These are phyloP conservation scores for Arthromyces matolae DNA, from an alignment of 768 basidiomycete species.

Conservation along the genomic window DNA sequence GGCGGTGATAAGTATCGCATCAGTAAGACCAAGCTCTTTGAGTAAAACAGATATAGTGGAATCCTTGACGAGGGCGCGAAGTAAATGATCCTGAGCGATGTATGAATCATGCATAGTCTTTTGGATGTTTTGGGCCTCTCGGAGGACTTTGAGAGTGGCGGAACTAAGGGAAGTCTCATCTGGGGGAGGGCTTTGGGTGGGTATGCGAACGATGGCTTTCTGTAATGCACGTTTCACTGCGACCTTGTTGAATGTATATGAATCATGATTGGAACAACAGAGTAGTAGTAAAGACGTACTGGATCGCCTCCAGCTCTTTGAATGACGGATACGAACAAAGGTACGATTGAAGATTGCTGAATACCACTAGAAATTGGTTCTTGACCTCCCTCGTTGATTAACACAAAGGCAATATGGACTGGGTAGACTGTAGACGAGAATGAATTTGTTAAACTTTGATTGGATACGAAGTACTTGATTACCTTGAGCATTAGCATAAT, in stretches of 20 bases:
- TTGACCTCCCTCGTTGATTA: constrained; percentile 65
- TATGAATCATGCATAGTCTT: constrained; percentile 89
- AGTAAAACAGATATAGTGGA: constrained; percentile 59
- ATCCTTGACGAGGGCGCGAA: constrained; percentile 82
- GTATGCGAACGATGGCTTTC: constrained; percentile 74
- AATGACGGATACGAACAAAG: constrained; percentile 76
- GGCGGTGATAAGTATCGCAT: constrained; percentile 68
- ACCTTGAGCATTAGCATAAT: constrained; percentile 83
- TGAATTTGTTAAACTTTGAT: constrained; percentile 4
- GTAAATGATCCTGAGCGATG: constrained; percentile 89
- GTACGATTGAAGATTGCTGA: constrained; percentile 30
- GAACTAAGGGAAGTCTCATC: constrained; percentile 69
- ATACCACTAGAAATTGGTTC: constrained; percentile 33
- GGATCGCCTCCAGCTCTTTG: constrained; percentile 84
- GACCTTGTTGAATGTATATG: too few relatives aligned
- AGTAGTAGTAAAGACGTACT: constrained; percentile 36
- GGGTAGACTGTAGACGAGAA: constrained; percentile 58
- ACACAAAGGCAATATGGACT: constrained; percentile 74
- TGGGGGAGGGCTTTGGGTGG: constrained; percentile 81
- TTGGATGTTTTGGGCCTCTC: constrained; percentile 71
- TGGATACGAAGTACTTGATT: constrained; percentile 13
- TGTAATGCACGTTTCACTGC: constrained; percentile 69
- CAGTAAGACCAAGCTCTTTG: constrained; percentile 73
- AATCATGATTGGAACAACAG: background rate
- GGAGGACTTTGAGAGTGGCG: constrained; percentile 56